Evolutionary conservation across 192 early-diverging fungal genomes (phyloP), one percentile per base, ranked within the genome.

Genomic region (Coemansia sp.): DNA sequence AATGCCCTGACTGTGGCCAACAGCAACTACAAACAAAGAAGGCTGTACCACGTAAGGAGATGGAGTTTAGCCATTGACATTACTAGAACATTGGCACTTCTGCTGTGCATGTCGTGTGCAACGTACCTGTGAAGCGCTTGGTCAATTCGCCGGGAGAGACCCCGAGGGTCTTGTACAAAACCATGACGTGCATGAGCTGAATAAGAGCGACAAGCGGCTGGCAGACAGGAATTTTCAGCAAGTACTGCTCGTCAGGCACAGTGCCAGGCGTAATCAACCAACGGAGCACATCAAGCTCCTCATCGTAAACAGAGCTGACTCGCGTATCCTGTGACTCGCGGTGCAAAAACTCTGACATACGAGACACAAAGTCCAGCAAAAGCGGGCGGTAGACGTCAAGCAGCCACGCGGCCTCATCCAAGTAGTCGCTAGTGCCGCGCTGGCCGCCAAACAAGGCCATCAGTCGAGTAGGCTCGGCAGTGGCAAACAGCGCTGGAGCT

Each of bases 361-460:
- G 83, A 37, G 83, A 78, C n/a, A 94, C 68, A 68, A 88, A 93
- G 32, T 84, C 82, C 43, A 83, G 67, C 1, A 92, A 76, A 37
- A 93, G 66, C 43, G 87, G 81, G 33, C 84, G 74, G 75, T 94
- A 94, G 46, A 89, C 87, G 34, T 80, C 78, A 61, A 87, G 86
- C 37, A 92, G 82, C 58, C 82, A 81, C 15, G 83, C 82, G 7
- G 93, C 71, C 76, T 98, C 93, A 59, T 88, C 85, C 74, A 98
- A 85, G 74, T 90, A 93, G 42, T 87, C 85, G 24, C 87, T 84
- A 58, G 89, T 91, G 54, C 89, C 93, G 37, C 90, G 93, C 72
- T 98, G 93, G 50, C 95, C 95, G 56, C 95, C 95, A 83, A 98
- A 98, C 53, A 95, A 82, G 35, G 92, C 92, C 62, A 92, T 84